Percentiles rank a stretch among this genome's conserved stretches.
These are phyloP conservation scores for Acarospora socialis DNA, from an alignment of 2,329 filamentous ascomycete genomes.

Conservation along the genomic window DNA sequence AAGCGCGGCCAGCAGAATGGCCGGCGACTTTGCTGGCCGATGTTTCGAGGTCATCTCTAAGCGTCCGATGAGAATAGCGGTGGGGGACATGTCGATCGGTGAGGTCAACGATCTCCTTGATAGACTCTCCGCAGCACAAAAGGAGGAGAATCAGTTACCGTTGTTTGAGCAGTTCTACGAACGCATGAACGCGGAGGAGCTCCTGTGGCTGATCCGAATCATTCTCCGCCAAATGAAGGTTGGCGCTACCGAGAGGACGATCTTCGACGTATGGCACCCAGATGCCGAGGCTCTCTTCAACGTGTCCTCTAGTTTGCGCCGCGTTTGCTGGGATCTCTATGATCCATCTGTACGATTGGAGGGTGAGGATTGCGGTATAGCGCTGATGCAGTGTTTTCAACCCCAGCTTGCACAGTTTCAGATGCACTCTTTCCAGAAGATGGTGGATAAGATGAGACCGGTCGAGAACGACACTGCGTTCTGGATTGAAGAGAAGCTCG, in stretches of 20 bases:
- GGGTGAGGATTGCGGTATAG: conserved; percentile 58
- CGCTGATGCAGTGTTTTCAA: conserved; percentile 89
- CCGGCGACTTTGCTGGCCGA: conserved; percentile 82
- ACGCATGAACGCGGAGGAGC: conserved; percentile 82
- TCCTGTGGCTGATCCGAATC: conserved; percentile 90
- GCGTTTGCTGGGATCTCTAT: conserved; percentile 88
- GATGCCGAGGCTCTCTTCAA: conserved; percentile 69
- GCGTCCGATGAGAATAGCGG: conserved; percentile 57
- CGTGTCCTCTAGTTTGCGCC: conserved; percentile 74
- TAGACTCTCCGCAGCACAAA: conserved; percentile 55
- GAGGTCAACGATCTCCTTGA: conserved; percentile 84
- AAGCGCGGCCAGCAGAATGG: conserved; percentile 46
- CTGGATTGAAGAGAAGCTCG: conserved; percentile 96
- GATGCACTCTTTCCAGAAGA: conserved; percentile 64
- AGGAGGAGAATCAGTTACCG: conserved; percentile 70
- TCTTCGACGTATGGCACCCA: conserved; percentile 70
- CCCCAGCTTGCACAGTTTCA: conserved; percentile 91
- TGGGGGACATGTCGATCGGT: conserved; percentile 68
- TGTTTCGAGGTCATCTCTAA: conserved; percentile 81
- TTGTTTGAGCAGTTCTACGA: conserved; percentile 77
- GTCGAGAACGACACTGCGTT: conserved; percentile 62
- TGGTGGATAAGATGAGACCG: conserved; percentile 53
- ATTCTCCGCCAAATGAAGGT: conserved; percentile 68
- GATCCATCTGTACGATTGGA: conserved; percentile 60
- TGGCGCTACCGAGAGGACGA: conserved; percentile 71